Evolutionary conservation across 306 rosid genomes (phyloP), one percentile per base, ranked within the genome.

Genomic region (Purshia tridentata): DNA sequence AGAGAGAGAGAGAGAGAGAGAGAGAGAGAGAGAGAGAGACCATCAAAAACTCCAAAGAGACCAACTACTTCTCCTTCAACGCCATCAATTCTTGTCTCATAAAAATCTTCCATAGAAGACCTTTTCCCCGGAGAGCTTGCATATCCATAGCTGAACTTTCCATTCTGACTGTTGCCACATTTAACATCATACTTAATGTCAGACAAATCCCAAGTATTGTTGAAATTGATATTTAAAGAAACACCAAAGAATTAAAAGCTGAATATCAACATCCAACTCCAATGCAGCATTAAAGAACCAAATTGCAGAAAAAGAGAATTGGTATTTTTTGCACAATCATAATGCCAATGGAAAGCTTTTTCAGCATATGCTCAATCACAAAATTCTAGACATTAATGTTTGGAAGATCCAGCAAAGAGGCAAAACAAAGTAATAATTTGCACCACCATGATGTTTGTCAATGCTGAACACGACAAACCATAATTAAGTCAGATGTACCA

Each of bases 31-130:
- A 76, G 48, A 76, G 46, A 64, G 1, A 60, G 85, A 93, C 98
- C 98, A 83, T 93, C 98, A 55, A 93, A 93, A 76, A 93, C 98
- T 73, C 97, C 98, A 51, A 93, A 93, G 56, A 93, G 97, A 82
- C 98, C 98, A 76, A 93, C 96, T 6, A 85, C 74, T 77, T 93
- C 93, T 64, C 98, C 98, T 14, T 89, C 88, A 55, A 93, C 97
- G 46, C 98, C 97, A 79, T 93, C 98, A 61, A 93, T 86, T 82
- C 98, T 87, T 13, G 97, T 93, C 81, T 93, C 98, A 58, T 89
- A 93, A 71, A 86, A 93, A 74, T 93, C 98, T 78, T 93, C 98
- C 98, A 93, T 93, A 11, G 98, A 89, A 79, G 98, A 86, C 81
- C 98, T 83, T 84, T 86, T 93, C 63, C 98, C 97, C 2, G 92